A percentile compares a stretch with the other conserved stretches of the same genome.
These are phyloP conservation scores for Rhizopogon vinicolor DNA, from an alignment of 768 basidiomycete genomes.

Conservation along the genomic window DNA sequence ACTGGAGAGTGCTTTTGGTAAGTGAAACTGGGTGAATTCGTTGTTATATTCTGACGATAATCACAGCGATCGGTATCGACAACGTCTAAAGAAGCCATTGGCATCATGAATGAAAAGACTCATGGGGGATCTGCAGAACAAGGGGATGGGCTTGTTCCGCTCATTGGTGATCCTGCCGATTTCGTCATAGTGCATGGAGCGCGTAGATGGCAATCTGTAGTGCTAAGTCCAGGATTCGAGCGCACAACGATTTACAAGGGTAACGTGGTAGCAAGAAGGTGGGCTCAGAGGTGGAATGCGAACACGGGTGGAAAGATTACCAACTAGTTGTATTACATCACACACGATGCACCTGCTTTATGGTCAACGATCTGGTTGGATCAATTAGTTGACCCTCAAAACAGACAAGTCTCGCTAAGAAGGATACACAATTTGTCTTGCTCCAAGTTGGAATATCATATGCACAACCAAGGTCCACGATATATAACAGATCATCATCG, in stretches of 20 bases:
- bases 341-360: no score
- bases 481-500: neutral
- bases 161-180: slow-evolving; percentile 43
- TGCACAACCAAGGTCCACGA: neutral
- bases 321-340: neutral
- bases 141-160: slow-evolving; percentile 28
- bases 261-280: slow-evolving; percentile 13
- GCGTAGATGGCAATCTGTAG: slow-evolving; percentile 37
- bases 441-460: neutral
- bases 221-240: slow-evolving; percentile 40
- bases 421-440: neutral
- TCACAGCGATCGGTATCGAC: slow-evolving; percentile 47
- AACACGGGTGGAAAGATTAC: neutral
- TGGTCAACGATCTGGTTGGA: no score
- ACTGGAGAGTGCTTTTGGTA: slow-evolving; percentile 46
- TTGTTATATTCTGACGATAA: neutral
- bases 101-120: slow-evolving; percentile 17
- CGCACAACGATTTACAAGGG: slow-evolving; percentile 15
- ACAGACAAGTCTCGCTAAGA: no score
- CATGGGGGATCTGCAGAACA: slow-evolving; percentile 6
- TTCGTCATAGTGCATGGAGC: slow-evolving; percentile 56
- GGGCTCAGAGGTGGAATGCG: slow-evolving; percentile 11
- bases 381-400: neutral
- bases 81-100: slow-evolving; percentile 49
- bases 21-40: slow-evolving; percentile 12